Evolutionary conservation across 306 rosid genomes (phyloP).

Genomic region (Dryas alaskensis): DNA sequence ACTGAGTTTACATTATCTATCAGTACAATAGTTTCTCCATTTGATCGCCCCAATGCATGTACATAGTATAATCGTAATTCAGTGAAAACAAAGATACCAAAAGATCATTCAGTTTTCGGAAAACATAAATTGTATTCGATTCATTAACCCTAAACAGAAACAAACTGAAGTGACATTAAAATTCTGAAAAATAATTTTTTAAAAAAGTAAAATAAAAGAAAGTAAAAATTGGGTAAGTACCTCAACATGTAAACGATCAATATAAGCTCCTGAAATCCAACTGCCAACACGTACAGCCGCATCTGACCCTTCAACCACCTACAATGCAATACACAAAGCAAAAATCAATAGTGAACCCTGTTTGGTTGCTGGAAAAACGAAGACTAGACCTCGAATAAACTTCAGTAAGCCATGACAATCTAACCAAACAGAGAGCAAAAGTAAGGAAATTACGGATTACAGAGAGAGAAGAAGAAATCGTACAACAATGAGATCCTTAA

Average conservation of each 20-base stretch:
- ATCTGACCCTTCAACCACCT: constrained; percentile 96
- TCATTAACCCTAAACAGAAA: background rate
- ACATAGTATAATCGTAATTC: no score
- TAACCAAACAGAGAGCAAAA: constrained; percentile 4
- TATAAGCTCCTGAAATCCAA: constrained; percentile 87
- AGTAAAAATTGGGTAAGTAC: constrained; percentile 28
- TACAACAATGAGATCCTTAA: constrained; percentile 92
- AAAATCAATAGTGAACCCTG: background rate
- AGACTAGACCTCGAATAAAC: background rate
- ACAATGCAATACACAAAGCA: constrained; percentile 7
- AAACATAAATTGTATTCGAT: background rate
- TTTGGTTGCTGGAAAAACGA: background rate
- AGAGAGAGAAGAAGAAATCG: constrained; percentile 12
- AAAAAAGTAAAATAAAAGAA: background rate
- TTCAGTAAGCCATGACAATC: background rate
- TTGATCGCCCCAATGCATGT: no score
- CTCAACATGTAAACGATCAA: constrained; percentile 83
- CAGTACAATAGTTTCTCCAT: no score
- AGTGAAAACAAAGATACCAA: no score
- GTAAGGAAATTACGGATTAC: background rate
- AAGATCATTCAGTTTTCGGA: no score
- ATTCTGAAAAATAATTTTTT: background rate
- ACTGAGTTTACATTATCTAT: no score
- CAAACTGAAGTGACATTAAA: background rate
- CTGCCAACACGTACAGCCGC: constrained; percentile 60